These are phyloP conservation scores for Juglanconis sp. DNA, from an alignment of 2,329 filamentous ascomycete genomes.

Conservation along the genomic window DNA sequence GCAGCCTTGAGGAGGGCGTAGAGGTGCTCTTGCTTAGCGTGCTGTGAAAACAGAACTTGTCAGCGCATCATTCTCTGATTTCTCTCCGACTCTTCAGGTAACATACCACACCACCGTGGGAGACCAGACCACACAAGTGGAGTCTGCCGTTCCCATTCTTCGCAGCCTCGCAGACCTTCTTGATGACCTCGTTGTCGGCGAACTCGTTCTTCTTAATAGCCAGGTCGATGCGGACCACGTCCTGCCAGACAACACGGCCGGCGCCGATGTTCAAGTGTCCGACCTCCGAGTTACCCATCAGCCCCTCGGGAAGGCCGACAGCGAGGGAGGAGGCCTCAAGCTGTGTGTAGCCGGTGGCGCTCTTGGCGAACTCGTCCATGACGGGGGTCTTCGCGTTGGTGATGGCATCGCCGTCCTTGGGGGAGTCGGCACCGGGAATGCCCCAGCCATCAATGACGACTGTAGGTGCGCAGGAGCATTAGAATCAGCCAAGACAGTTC, in stretches of 20 bases:
- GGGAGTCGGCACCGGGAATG: constrained; percentile 74
- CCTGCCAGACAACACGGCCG: constrained; percentile 96
- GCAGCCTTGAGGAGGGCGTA: constrained; percentile 84
- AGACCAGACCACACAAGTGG: constrained; percentile 88
- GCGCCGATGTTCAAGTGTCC: constrained; percentile 98
- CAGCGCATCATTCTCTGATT: not conserved
- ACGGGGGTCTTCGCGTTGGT: constrained; percentile 86
- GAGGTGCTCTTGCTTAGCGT: constrained; percentile 93
- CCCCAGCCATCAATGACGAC: constrained; percentile 99
- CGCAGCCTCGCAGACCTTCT: constrained; percentile 71
- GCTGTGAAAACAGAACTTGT: constrained; percentile 41
- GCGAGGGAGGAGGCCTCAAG: constrained; percentile 95
- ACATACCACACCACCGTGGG: constrained; percentile 84
- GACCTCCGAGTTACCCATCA: constrained; percentile 99
- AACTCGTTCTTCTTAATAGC: constrained; percentile 83
- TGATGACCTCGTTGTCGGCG: constrained; percentile 72
- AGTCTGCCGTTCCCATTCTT: constrained; percentile 88
- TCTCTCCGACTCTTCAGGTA: not conserved
- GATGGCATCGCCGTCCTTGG: constrained; percentile 91
- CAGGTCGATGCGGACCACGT: constrained; percentile 93
- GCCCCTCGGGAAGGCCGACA: constrained; percentile 89
- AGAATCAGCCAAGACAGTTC: constrained; percentile 59
- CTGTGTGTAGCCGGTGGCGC: constrained; percentile 80
- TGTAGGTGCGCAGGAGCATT: constrained; percentile 51
- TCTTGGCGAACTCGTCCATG: constrained; percentile 89